These are phyloP conservation scores for Fusarium compactum DNA, from an alignment of 2,329 filamentous ascomycete genomes.

Conservation along the genomic window DNA sequence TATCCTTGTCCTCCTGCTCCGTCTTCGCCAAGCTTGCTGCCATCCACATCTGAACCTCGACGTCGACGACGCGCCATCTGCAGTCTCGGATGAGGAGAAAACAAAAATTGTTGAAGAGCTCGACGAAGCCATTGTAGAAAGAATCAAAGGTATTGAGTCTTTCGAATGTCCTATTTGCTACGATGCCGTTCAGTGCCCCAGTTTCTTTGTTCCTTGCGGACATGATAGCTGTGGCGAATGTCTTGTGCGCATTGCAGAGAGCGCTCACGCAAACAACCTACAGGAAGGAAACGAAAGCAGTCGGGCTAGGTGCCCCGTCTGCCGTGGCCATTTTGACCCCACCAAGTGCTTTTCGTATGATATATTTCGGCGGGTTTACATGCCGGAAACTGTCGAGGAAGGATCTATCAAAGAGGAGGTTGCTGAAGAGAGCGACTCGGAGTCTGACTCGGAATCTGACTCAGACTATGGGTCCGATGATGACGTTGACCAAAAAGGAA, in stretches of 20 bases:
- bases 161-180: conserved; percentile 89
- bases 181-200: conserved; percentile 79
- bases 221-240: conserved; percentile 85
- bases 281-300: conserved; percentile 69
- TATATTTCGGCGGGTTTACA: conserved; percentile 79
- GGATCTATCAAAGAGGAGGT: conserved; percentile 54
- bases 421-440: conserved; percentile 47
- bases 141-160: conserved; percentile 68
- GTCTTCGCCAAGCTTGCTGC: conserved; percentile 79
- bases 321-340: conserved; percentile 74
- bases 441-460: conserved; percentile 45
- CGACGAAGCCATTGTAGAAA: conserved; percentile 69
- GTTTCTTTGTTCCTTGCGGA: conserved; percentile 85
- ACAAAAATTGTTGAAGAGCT: conserved; percentile 73
- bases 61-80: conserved; percentile 54
- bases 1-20: conserved; percentile 83
- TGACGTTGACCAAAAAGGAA: conserved; percentile 53
- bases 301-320: conserved; percentile 78
- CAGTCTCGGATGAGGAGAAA: conserved; percentile 63
- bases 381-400: conserved; percentile 64
- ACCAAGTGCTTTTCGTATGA: conserved; percentile 79
- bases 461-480: conserved; percentile 50
- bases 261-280: conserved; percentile 64
- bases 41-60: conserved; percentile 50
- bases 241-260: conserved; percentile 76